A percentile compares a stretch with the other conserved stretches of the same genome.
phyloP scores from a whole-genome alignment of 106 monocot genomes.

The Acorus calamus region DNA sequence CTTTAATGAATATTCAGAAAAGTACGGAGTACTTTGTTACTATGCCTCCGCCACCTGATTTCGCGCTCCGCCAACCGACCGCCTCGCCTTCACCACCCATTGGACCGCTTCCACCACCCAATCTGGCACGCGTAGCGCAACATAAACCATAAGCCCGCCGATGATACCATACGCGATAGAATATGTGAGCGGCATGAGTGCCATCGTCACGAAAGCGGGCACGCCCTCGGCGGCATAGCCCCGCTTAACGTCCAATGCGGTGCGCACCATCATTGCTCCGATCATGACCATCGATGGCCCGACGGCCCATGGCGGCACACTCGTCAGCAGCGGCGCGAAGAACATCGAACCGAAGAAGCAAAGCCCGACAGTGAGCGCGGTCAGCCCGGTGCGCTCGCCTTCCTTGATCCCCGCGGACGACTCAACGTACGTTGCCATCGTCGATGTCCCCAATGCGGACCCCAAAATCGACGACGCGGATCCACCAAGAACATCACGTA shows the following conservation, averaged over 20 bases:
- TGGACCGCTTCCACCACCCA: constrained; percentile 10
- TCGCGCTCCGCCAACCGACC: constrained; percentile 19
- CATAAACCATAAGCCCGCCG: constrained; percentile 39
- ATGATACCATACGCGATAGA: constrained; percentile 70
- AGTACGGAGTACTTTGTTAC: no score
- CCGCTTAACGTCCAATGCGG: constrained; percentile 64
- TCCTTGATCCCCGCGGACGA: constrained; percentile 61
- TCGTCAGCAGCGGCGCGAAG: constrained; percentile 48
- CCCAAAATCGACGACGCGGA: constrained; percentile 34
- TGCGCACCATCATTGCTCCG: constrained; percentile 66
- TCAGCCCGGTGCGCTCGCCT: constrained; percentile 66
- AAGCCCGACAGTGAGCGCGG: constrained; percentile 31
- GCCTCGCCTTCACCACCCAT: constrained; percentile 27
- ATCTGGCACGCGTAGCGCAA: constrained; percentile 28
- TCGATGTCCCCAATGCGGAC: constrained; percentile 47
- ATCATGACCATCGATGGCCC: constrained; percentile 67
- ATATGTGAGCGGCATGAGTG: constrained; percentile 57
- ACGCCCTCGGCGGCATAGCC: constrained; percentile 33
- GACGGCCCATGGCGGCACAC: constrained; percentile 73
- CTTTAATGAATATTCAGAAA: no score
- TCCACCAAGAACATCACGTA: constrained; percentile 59
- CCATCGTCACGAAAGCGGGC: constrained; percentile 68
- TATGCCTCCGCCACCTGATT: constrained; percentile 25
- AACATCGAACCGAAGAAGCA: constrained; percentile 34
- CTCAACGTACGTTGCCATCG: constrained; percentile 62